Evolutionary conservation across 2,329 filamentous ascomycete species (phyloP).

Genomic region (Aotearoamyces nothofagi): DNA sequence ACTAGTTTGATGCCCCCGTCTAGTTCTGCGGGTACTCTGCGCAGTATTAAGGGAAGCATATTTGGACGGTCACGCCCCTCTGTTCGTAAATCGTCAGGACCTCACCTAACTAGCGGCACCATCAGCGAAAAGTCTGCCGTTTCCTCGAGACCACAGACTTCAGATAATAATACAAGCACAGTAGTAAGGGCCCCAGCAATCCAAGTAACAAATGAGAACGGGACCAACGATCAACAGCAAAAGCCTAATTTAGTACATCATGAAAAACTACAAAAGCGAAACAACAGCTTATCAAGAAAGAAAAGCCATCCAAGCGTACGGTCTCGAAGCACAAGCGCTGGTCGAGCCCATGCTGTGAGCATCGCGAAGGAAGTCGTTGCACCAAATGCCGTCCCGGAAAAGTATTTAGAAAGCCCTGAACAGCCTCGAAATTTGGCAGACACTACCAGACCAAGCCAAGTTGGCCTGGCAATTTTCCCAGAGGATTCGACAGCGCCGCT

Average conservation of each 20-base stretch:
- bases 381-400: too few species aligned
- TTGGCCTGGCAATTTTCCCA: too few species aligned
- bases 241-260: constrained; percentile 10
- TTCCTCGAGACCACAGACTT: constrained; percentile 15
- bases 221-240: constrained; percentile 21
- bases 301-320: constrained; percentile 29
- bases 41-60: constrained; percentile 59
- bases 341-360: constrained; percentile 26
- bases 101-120: constrained; percentile 13
- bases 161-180: constrained; percentile 9
- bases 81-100: constrained; percentile 26
- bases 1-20: constrained; percentile 39
- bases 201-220: constrained; percentile 57
- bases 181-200: constrained; percentile 43
- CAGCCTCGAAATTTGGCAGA: too few species aligned
- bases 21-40: constrained; percentile 55
- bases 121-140: constrained; percentile 18
- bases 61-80: constrained; percentile 45
- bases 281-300: constrained; percentile 22
- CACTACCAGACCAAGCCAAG: too few species aligned
- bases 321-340: constrained; percentile 32
- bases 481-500: too few species aligned
- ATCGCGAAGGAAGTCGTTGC: too few species aligned
- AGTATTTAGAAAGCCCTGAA: too few species aligned
- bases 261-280: constrained; percentile 22